phyloP scores from a whole-genome alignment of 1,284 basidiomycete genomes.

The Porogramme epimiltina region DNA sequence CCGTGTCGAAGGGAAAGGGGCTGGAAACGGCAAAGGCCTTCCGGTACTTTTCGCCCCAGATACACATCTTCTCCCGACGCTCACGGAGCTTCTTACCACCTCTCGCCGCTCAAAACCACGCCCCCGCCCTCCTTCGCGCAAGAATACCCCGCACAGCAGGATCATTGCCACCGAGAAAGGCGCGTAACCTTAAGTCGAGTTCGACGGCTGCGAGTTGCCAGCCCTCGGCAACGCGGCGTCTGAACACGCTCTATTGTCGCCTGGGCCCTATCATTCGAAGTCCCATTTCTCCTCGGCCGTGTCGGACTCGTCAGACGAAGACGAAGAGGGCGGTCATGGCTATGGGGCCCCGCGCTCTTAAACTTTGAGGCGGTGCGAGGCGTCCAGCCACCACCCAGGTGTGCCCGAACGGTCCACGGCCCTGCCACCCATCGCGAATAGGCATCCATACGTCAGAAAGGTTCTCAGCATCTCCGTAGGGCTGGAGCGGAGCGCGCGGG shows the following conservation, averaged over 20 bases:
- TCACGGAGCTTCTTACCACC: slow-evolving; percentile 38
- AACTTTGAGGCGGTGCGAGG: too few relatives aligned
- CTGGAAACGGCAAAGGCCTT: slow-evolving; percentile 31
- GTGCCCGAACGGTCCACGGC: too few relatives aligned
- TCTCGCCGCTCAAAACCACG: slow-evolving; percentile 35
- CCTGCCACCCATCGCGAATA: too few relatives aligned
- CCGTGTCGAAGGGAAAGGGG: slow-evolving; percentile 19
- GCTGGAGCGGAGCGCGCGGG: too few relatives aligned
- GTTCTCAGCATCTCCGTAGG: too few relatives aligned
- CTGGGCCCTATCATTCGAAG: slow-evolving; percentile 34
- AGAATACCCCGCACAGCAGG: slow-evolving; percentile 19
- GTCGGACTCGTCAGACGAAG: slow-evolving; percentile 36
- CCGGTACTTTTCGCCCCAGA: slow-evolving; percentile 31
- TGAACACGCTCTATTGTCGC: slow-evolving; percentile 2
- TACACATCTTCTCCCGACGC: slow-evolving; percentile 28
- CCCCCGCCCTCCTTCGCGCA: slow-evolving; percentile 36
- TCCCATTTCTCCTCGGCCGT: slow-evolving; percentile 47
- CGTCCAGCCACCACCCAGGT: too few relatives aligned
- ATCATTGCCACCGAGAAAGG: slow-evolving; percentile 6
- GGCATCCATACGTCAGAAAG: too few relatives aligned
- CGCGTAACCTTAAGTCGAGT: slow-evolving; percentile 7
- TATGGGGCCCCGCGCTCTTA: too few relatives aligned
- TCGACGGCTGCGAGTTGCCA: slow-evolving; percentile 4
- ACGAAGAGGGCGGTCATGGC: too few relatives aligned
- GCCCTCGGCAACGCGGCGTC: neutral